Evolutionary conservation across 306 rosid species (phyloP).

Genomic region (Vachellia pachyceras): DNA sequence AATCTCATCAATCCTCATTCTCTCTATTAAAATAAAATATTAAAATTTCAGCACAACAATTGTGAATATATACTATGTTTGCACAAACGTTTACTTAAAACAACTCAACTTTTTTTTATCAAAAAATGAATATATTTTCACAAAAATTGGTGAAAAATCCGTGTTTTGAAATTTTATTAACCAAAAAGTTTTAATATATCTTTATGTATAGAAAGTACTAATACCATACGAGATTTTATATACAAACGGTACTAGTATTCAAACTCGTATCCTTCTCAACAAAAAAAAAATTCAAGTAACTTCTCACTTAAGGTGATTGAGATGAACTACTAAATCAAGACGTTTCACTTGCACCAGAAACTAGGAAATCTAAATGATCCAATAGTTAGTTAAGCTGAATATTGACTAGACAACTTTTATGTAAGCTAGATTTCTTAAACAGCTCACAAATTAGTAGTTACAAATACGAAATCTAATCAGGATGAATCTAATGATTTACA

Average conservation of each 20-base stretch:
- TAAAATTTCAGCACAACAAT: not conserved
- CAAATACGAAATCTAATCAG: not conserved
- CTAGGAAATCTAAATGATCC: not conserved
- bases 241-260: too few species aligned
- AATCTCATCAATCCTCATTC: not conserved
- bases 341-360: not conserved
- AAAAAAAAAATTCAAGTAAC: too few species aligned
- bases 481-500: not conserved
- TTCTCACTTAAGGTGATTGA: too few species aligned
- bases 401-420: not conserved
- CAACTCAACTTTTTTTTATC: too few species aligned
- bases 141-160: too few species aligned
- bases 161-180: too few species aligned
- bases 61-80: not conserved
- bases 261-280: too few species aligned
- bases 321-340: too few species aligned
- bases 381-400: not conserved
- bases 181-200: too few species aligned
- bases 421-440: constrained; percentile 3
- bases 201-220: too few species aligned
- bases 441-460: constrained; percentile 12
- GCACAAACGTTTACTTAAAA: not conserved
- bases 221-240: too few species aligned
- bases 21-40: not conserved
- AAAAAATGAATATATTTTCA: too few species aligned